These are phyloP conservation scores for Thamnidium elegans DNA, from an alignment of 192 early-diverging fungal species.

Conservation along the genomic window DNA sequence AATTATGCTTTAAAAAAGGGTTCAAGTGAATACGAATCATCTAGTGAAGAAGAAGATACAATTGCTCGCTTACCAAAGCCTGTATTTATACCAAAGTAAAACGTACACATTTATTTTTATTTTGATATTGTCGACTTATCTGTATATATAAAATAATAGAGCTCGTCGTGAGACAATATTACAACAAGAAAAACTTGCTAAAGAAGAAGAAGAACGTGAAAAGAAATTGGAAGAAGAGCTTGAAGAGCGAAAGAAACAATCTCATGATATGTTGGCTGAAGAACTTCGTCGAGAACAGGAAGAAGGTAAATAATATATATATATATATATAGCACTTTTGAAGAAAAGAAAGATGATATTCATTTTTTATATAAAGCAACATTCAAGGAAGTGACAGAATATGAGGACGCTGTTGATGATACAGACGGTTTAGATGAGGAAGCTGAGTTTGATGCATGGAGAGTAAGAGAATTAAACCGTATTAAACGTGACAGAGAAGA, in stretches of 20 bases:
- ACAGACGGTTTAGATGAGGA: slow-evolving; percentile 86
- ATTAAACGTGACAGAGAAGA: slow-evolving; percentile 87
- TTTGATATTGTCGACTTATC: background rate
- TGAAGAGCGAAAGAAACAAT: slow-evolving; percentile 70
- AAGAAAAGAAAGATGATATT: slow-evolving; percentile 24
- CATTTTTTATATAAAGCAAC: slow-evolving; percentile 30
- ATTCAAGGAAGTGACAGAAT: slow-evolving; percentile 42
- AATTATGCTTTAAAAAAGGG: background rate
- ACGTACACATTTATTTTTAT: background rate
- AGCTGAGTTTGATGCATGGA: slow-evolving; percentile 90
- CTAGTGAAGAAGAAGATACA: slow-evolving; percentile 67
- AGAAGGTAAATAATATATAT: slow-evolving; percentile 43
- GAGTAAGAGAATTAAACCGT: slow-evolving; percentile 81
- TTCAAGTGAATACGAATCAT: slow-evolving; percentile 54
- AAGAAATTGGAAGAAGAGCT: slow-evolving; percentile 43
- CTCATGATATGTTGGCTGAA: slow-evolving; percentile 73
- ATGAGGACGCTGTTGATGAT: slow-evolving; percentile 73
- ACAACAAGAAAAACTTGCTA: slow-evolving; percentile 51
- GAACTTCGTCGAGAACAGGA: slow-evolving; percentile 59
- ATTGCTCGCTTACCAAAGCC: slow-evolving; percentile 74
- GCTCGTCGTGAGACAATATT: slow-evolving; percentile 57
- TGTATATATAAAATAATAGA: slow-evolving; percentile 32
- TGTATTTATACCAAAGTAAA: slow-evolving; percentile 89
- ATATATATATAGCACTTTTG: slow-evolving; percentile 25
- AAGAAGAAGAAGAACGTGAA: slow-evolving; percentile 62